These are phyloP conservation scores for Alnus rubra DNA, from an alignment of 306 rosid genomes.

Conservation along the genomic window DNA sequence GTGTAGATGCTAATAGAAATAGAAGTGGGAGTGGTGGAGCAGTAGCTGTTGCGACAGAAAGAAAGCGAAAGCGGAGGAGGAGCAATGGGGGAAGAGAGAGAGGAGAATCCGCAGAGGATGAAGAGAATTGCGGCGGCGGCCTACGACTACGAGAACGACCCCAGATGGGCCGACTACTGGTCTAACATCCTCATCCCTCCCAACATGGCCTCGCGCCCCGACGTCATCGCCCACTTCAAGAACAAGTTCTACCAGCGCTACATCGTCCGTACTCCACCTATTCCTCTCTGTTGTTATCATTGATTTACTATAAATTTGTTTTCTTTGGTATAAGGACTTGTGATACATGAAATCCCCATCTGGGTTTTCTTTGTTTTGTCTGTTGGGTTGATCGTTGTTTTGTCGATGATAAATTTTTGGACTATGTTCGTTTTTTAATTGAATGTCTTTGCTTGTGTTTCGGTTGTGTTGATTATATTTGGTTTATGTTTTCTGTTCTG, in stretches of 20 bases:
- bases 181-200: slow-evolving; percentile 92
- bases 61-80: background rate
- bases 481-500: too few relatives aligned
- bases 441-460: background rate
- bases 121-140: slow-evolving; percentile 82
- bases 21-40: too few relatives aligned
- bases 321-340: background rate
- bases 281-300: background rate
- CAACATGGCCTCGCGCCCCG: slow-evolving; percentile 61
- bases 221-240: slow-evolving; percentile 75
- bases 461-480: too few relatives aligned
- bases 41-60: background rate
- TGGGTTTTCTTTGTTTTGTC: background rate
- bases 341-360: background rate
- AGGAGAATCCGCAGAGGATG: slow-evolving; percentile 69
- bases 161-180: slow-evolving; percentile 91
- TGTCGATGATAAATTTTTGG: background rate
- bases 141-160: slow-evolving; percentile 83
- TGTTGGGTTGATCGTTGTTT: background rate
- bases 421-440: background rate
- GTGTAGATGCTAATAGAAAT: background rate
- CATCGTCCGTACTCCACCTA: slow-evolving; percentile 46
- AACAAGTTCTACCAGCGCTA: slow-evolving; percentile 90
- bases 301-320: background rate
- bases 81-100: slow-evolving; percentile 60